Conservation (phyloP, 2,329 filamentous ascomycete species). For the Paracoccidioides brasiliensis region DNA sequence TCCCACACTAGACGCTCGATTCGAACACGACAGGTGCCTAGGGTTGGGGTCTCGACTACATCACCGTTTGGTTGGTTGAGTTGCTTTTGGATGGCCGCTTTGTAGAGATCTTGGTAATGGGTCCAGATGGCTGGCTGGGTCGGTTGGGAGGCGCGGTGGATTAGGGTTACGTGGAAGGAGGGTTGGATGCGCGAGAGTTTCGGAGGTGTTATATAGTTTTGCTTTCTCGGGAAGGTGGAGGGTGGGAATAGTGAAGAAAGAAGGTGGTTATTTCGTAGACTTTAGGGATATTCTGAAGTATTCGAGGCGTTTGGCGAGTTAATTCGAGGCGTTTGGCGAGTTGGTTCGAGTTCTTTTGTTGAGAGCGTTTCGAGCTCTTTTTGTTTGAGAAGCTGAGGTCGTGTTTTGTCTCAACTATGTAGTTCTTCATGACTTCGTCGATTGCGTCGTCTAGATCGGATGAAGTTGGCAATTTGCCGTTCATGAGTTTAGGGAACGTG, state of each 20-base stretch:
- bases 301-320: constrained; percentile 45
- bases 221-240: constrained; percentile 39
- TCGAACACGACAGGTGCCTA: constrained; percentile 34
- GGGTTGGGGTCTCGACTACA: constrained; percentile 18
- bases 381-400: constrained; percentile 51
- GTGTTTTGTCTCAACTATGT: constrained; percentile 63
- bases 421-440: constrained; percentile 58
- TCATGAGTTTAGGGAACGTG: constrained; percentile 65
- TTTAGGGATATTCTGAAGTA: constrained; percentile 51
- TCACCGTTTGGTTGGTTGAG: constrained; percentile 15
- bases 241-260: constrained; percentile 58
- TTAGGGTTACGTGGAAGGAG: constrained; percentile 88
- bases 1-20: constrained; percentile 67
- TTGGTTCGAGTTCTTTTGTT: too few relatives aligned
- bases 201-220: constrained; percentile 65
- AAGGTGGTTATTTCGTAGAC: constrained; percentile 38
- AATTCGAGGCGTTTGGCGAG: constrained; percentile 48
- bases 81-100: constrained; percentile 20
- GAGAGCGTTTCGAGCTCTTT: constrained; percentile 29
- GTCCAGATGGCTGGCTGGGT: constrained; percentile 61
- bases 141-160: constrained; percentile 57
- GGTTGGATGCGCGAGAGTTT: constrained; percentile 59
- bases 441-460: constrained; percentile 72
- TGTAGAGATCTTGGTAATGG: constrained; percentile 51
- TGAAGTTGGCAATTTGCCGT: constrained; percentile 51